Evolutionary conservation across 2,329 filamentous ascomycete species (phyloP).

Genomic region (Diplodia corticola): DNA sequence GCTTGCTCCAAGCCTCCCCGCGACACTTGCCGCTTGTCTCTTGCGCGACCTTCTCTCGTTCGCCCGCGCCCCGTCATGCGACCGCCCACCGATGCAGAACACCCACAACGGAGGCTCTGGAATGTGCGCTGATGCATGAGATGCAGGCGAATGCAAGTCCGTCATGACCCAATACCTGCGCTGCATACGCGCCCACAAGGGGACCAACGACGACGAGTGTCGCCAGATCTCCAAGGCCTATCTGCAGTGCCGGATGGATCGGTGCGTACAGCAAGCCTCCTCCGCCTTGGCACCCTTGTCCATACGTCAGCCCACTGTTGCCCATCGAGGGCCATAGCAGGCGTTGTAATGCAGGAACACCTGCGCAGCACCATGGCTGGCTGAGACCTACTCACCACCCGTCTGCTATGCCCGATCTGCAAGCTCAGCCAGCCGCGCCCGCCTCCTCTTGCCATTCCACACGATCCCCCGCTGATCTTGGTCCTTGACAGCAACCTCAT

Average conservation of each 20-base stretch:
- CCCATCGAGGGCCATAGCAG: not conserved
- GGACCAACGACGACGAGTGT: conserved; percentile 84
- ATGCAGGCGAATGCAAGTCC: conserved; percentile 82
- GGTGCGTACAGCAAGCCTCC: conserved; percentile 59
- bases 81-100: not conserved
- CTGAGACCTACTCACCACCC: too few species aligned
- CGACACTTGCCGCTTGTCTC: not conserved
- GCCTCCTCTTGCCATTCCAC: not conserved
- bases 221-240: conserved; percentile 85
- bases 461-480: not conserved
- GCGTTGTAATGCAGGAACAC: not conserved
- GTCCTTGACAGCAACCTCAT: conserved; percentile 74
- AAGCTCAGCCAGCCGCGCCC: not conserved
- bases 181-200: conserved; percentile 81
- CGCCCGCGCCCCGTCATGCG: not conserved
- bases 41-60: not conserved
- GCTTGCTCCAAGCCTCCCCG: conserved; percentile 12
- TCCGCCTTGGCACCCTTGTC: not conserved
- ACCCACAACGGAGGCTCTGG: not conserved
- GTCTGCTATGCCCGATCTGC: not conserved
- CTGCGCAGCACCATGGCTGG: not conserved
- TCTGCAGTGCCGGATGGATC: conserved; percentile 89
- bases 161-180: conserved; percentile 82
- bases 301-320: not conserved
- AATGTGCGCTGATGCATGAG: not conserved